These are phyloP conservation scores for Kokia cookei DNA, from an alignment of 441 rosid species.

Conservation along the genomic window DNA sequence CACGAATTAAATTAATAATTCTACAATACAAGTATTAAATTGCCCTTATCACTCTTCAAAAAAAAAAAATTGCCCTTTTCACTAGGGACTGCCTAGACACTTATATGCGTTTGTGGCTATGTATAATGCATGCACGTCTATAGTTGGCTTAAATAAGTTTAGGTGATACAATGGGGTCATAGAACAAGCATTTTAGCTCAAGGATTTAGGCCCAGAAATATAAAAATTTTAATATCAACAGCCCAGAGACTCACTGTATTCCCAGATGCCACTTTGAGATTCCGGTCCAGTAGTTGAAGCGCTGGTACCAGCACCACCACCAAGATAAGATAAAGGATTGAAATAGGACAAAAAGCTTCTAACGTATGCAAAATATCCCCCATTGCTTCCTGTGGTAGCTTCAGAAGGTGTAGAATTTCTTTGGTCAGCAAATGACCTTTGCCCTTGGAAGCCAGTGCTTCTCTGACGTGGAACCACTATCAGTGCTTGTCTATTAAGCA, in stretches of 20 bases:
- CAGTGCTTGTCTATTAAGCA: conserved; percentile 77
- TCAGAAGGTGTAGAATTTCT: conserved; percentile 20
- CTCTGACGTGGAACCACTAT: conserved; percentile 57
- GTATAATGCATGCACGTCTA: background rate
- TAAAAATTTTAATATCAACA: background rate
- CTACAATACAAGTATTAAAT: background rate
- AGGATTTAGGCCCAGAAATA: background rate
- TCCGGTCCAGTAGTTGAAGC: conserved; percentile 42
- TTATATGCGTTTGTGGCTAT: background rate
- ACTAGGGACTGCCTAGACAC: background rate
- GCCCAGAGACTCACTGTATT: conserved; percentile 31
- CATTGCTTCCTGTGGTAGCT: conserved; percentile 29
- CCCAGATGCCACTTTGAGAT: conserved; percentile 37
- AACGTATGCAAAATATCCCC: conserved; percentile 57
- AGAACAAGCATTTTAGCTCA: background rate
- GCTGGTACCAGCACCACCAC: conserved; percentile 26
- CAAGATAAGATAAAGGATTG: conserved; percentile 77
- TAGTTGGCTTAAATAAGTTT: background rate
- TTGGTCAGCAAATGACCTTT: conserved; percentile 25
- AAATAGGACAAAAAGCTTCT: conserved; percentile 57
- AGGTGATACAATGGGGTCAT: background rate
- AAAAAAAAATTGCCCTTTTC: too few species aligned
- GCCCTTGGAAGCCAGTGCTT: conserved; percentile 30
- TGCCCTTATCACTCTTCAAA: background rate
- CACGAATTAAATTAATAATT: background rate